phyloP scores from a whole-genome alignment of 257 asterid species.

The Ilex asprella region DNA sequence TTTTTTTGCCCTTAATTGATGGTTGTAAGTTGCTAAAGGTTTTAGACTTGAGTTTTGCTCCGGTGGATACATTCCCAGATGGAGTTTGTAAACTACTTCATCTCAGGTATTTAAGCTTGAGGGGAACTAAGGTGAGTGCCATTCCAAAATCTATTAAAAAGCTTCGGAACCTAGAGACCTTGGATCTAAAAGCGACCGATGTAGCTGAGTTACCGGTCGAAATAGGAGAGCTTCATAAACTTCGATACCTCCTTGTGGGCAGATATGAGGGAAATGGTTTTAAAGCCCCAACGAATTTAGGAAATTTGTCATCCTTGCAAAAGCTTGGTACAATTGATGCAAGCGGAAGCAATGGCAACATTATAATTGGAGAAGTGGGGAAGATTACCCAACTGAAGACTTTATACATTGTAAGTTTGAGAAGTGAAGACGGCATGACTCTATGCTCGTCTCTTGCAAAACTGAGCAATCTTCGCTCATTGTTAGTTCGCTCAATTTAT shows the following conservation, averaged over 20 bases:
- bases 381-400: no score
- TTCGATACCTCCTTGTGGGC: constrained; percentile 2
- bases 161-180: constrained; percentile 19
- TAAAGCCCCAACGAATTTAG: constrained; percentile 8
- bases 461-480: no score
- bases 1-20: no score
- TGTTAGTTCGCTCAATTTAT: no score
- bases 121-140: constrained; percentile 14
- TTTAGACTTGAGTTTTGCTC: constrained; percentile 15
- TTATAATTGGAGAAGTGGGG: no score
- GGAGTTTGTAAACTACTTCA: constrained; percentile 14
- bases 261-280: background rate
- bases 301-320: constrained; percentile 15
- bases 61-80: constrained; percentile 16
- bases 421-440: no score
- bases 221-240: constrained; percentile 6
- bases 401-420: no score
- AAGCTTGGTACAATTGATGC: background rate
- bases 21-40: no score
- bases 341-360: no score
- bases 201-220: constrained; percentile 19
- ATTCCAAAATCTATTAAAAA: constrained; percentile 14
- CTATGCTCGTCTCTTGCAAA: no score
- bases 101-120: constrained; percentile 16
- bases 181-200: constrained; percentile 15